A percentile compares a stretch with the other conserved stretches of the same genome.
Conservation (phyloP, 2,329 filamentous ascomycete species). For the Drechslerella dactyloides region DNA sequence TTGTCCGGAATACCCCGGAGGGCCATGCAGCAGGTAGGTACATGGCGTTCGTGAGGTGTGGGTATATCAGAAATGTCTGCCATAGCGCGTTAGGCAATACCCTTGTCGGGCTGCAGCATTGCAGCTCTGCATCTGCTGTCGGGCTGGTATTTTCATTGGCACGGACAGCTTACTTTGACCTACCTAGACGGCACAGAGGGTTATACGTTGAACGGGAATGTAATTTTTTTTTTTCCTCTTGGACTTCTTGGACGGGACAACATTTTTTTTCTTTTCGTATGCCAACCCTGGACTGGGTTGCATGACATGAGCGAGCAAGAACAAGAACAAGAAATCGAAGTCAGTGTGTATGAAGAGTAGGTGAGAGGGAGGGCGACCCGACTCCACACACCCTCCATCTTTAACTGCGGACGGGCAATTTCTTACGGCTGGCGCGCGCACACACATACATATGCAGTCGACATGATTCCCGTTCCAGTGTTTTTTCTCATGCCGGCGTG, state of each 20-base stretch:
- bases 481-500: constrained; percentile 1
- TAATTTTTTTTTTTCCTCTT: neutral
- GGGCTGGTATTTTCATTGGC: too few relatives aligned
- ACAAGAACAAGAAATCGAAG: neutral
- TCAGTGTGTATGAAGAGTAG: neutral
- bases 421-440: too few relatives aligned
- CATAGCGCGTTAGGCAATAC: neutral
- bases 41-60: neutral
- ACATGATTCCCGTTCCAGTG: neutral
- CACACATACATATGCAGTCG: neutral
- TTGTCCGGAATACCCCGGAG: constrained; percentile 42
- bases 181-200: too few relatives aligned
- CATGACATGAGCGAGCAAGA: neutral
- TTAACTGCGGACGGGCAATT: neutral
- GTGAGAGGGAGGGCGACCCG: too few relatives aligned
- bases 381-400: neutral
- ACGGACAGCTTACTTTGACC: too few relatives aligned
- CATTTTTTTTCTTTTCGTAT: neutral
- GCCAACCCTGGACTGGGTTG: neutral
- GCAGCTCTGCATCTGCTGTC: too few relatives aligned
- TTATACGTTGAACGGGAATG: neutral
- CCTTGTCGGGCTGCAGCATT: neutral
- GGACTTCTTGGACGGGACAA: too few relatives aligned
- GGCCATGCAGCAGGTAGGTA: neutral
- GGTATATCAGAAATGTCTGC: constrained; percentile 7